These are phyloP conservation scores for Botrytis porri DNA, from an alignment of 2,329 filamentous ascomycete genomes.

Conservation along the genomic window DNA sequence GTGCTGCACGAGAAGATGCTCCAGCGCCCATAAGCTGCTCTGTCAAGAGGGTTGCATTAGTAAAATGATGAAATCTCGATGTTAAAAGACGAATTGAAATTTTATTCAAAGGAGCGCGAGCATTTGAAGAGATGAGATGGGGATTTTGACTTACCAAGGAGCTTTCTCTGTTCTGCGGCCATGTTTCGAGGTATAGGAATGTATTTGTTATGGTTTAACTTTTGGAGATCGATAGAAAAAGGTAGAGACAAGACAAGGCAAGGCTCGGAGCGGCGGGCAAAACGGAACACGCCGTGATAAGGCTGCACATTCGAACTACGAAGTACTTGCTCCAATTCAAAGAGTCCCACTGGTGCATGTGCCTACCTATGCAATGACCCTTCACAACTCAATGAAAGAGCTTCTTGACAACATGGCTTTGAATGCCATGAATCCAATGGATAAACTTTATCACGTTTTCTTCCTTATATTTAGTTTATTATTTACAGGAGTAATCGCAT, in stretches of 20 bases:
- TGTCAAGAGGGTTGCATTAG: conserved; percentile 36
- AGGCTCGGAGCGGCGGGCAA: conserved; percentile 4
- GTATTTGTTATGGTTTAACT: background rate
- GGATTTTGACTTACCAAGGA: conserved; percentile 62
- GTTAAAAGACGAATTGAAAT: background rate
- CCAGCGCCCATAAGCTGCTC: conserved; percentile 91
- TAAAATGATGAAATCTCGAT: background rate
- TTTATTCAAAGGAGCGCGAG: background rate
- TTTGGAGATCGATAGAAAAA: background rate
- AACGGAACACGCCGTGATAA: conserved; percentile 1
- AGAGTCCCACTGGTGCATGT: background rate
- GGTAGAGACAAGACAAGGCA: background rate
- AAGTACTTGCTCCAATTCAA: background rate
- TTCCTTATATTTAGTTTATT: conserved; percentile 42
- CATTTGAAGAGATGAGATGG: background rate
- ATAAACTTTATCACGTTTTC: conserved; percentile 46
- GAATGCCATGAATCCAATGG: conserved; percentile 29
- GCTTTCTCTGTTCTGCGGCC: conserved; percentile 96
- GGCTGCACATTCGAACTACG: background rate
- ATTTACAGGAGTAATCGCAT: conserved; percentile 39
- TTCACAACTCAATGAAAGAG: conserved; percentile 30
- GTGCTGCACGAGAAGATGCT: conserved; percentile 68
- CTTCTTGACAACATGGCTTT: conserved; percentile 12
- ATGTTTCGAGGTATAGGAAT: conserved; percentile 47
- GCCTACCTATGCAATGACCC: background rate